These are phyloP conservation scores for Crithidia bombi DNA, from an alignment of 208 protist species.

Conservation along the genomic window DNA sequence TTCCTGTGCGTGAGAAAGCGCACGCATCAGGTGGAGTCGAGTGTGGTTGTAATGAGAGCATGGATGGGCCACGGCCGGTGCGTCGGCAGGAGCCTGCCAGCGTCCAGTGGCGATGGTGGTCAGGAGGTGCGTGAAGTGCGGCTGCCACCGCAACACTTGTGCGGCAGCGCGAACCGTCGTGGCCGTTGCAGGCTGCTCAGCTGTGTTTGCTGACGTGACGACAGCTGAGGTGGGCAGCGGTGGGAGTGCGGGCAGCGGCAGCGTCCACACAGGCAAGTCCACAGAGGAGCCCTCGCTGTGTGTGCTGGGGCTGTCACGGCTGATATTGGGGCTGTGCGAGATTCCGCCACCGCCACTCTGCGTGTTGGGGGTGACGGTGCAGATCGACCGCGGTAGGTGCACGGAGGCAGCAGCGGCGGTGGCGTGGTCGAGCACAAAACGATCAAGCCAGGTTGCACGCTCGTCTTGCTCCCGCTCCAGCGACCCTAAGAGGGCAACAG, in stretches of 20 bases:
- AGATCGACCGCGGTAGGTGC: constrained; percentile 1
- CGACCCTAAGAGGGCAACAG: constrained; percentile 10
- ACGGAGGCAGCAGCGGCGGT: constrained; percentile 5
- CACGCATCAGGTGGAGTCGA: constrained; percentile 15
- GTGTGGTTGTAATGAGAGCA: constrained; percentile 31
- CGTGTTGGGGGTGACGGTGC: neutral
- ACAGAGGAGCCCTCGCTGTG: constrained; percentile 20
- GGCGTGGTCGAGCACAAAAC: constrained; percentile 16
- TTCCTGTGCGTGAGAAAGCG: constrained; percentile 26
- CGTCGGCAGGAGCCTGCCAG: constrained; percentile 24
- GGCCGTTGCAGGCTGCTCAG: neutral
- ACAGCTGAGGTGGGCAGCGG: neutral
- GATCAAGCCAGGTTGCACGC: constrained; percentile 16
- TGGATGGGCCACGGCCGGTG: constrained; percentile 15
- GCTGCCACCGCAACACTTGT: constrained; percentile 29
- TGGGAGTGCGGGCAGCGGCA: constrained; percentile 22
- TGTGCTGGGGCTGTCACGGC: constrained; percentile 21
- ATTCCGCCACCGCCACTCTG: neutral
- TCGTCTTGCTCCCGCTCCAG: constrained; percentile 12
- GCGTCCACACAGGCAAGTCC: constrained; percentile 21
- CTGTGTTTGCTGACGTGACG: constrained; percentile 1
- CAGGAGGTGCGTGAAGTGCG: constrained; percentile 36
- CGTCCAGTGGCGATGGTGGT: constrained; percentile 35
- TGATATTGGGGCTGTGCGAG: constrained; percentile 20
- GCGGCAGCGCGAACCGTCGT: constrained; percentile 10